phyloP scores from a whole-genome alignment of 1,284 basidiomycete species.

The Cutaneotrichosporon sp. region DNA sequence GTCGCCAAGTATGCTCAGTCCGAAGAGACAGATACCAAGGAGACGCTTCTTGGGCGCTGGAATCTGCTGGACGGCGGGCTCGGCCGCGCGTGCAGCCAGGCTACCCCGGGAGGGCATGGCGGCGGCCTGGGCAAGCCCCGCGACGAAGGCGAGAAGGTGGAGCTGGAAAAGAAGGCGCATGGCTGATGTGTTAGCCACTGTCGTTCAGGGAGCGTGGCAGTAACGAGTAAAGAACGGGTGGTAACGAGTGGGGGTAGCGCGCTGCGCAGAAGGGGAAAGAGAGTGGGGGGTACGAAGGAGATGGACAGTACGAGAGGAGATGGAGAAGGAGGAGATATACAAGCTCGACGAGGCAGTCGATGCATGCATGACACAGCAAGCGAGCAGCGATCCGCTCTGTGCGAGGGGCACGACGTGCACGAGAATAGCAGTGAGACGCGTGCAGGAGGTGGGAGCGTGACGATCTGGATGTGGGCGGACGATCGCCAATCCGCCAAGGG shows the following conservation, averaged over 20 bases:
- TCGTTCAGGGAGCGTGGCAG: not conserved
- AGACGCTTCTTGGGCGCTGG: slow-evolving; percentile 13
- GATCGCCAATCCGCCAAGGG: too few species aligned
- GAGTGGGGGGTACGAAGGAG: not conserved
- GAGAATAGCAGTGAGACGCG: too few species aligned
- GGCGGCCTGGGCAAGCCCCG: slow-evolving; percentile 1
- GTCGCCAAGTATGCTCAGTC: slow-evolving; percentile 9
- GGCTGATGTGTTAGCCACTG: not conserved
- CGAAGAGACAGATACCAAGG: slow-evolving; percentile 14
- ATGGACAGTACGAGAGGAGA: not conserved
- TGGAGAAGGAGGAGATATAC: not conserved
- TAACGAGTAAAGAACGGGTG: not conserved
- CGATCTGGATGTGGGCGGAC: too few species aligned
- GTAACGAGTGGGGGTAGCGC: not conserved
- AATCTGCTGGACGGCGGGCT: not conserved
- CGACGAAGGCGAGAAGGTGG: not conserved
- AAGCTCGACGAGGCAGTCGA: not conserved
- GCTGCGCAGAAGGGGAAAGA: not conserved
- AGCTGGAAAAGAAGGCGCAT: slow-evolving; percentile 14
- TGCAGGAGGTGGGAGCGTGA: too few species aligned
- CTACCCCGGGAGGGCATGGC: slow-evolving; percentile 1
- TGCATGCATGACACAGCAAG: not conserved
- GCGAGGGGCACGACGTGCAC: too few species aligned
- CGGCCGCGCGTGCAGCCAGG: not conserved
- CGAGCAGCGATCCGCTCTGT: too few species aligned